Evolutionary conservation across 257 asterid genomes (phyloP), one percentile per base, ranked within the genome.

Genomic region (Nicotiana undulata): DNA sequence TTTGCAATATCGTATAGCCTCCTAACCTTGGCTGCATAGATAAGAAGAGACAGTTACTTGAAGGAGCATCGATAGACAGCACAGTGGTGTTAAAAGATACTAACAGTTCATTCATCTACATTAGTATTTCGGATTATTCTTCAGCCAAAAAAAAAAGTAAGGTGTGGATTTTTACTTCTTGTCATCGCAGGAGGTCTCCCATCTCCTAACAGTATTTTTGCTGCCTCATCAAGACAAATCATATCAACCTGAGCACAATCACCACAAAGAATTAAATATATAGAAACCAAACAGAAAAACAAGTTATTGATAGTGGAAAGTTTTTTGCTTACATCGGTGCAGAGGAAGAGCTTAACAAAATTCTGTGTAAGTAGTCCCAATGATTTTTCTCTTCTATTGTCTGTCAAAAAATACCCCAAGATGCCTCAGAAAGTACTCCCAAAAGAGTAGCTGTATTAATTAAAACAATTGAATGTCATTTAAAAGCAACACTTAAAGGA

Each of bases 181-280:
- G 96, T 92, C 95, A 92, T 92, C 26, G 98, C 89, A 3, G 95
- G 91, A 85, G 92, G 96, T 83, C 84, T 89, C 64, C 98, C 98
- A 80, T 87, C 91, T 32, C 97, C 97, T 37, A 96, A 93, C 92
- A 96, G 84, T 72, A 96, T 90, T 85, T 92, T 94, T 76, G 99
- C 99, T 82, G 99, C 99, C 84, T 88, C 97, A 64, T 96, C 99
- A 63, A 96, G 96, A 70, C 98, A 96, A 82, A 96, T 90, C 97
- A 91, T 82, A 51, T 94, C 97, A 93, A 92, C 88, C 99, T 94
- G 74, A 40, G 80, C 55, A 46, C 64, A 81, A 44, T 82, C 15
- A 32, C 61, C 63, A 52, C 55, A 58, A 51, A 34, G 83, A 78
- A 29, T 49, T 49, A 74, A 15, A 5, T 74, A 22, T 20, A 34